Conservation (phyloP, 163 green algal species). For the Chlamydomonas reinhardtii region DNA sequence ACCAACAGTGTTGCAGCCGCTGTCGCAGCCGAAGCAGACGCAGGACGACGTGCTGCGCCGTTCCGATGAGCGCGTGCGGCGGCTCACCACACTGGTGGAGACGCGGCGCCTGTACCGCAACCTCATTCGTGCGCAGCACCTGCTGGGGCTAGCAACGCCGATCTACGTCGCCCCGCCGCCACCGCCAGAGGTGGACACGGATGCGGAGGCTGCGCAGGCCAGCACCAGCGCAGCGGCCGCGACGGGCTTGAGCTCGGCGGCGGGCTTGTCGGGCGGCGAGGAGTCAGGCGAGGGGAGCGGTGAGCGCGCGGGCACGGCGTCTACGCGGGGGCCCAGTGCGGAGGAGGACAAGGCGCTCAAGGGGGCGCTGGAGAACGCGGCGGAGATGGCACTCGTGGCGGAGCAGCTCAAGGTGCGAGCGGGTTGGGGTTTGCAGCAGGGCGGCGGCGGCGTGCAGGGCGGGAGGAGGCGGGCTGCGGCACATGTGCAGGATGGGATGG, state of each 20-base stretch:
- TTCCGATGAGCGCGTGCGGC: slow-evolving; percentile 43
- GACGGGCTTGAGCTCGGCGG: no score
- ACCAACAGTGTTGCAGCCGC: no score
- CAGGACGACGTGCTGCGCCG: background rate
- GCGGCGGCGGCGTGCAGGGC: background rate
- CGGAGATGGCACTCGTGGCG: slow-evolving; percentile 88
- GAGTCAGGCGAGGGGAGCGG: no score
- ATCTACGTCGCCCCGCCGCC: slow-evolving; percentile 51
- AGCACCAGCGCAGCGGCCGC: background rate
- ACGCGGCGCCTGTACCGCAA: slow-evolving; percentile 68
- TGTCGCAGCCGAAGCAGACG: no score
- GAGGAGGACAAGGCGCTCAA: slow-evolving; percentile 47
- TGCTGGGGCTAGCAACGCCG: slow-evolving; percentile 47
- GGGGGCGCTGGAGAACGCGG: slow-evolving; percentile 77
- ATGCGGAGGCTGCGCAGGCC: no score
- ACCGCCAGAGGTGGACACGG: background rate
- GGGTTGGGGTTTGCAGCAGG: no score
- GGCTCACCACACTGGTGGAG: slow-evolving; percentile 61
- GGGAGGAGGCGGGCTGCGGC: no score
- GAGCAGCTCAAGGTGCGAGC: slow-evolving; percentile 88
- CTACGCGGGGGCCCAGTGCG: background rate
- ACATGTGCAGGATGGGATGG: no score
- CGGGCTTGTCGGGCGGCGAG: no score
- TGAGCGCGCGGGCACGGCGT: no score
- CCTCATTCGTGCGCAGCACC: slow-evolving; percentile 56